Evolutionary conservation across 2,329 filamentous ascomycete species (phyloP).

Genomic region (Fusarium sp.): DNA sequence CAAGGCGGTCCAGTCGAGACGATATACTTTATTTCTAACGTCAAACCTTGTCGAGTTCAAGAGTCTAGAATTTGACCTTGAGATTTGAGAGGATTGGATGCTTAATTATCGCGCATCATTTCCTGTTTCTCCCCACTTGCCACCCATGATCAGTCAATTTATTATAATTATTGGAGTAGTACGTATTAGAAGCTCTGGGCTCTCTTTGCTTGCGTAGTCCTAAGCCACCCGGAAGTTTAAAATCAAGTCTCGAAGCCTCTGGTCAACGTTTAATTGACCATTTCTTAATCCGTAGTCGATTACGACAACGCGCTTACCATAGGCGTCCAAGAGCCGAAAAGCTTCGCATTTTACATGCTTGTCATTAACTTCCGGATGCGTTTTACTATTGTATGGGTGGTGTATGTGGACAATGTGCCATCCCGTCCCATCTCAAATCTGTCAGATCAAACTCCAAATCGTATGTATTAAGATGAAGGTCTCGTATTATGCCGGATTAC

Average conservation of each 20-base stretch:
- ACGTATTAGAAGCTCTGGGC: background rate
- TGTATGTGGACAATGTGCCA: slow-evolving; percentile 9
- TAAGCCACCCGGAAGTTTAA: slow-evolving; percentile 25
- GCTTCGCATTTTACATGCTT: background rate
- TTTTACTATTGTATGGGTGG: slow-evolving; percentile 1
- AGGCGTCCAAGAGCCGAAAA: slow-evolving; percentile 25
- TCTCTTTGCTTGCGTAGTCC: slow-evolving; percentile 27
- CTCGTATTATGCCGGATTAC: slow-evolving; percentile 18
- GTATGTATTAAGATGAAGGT: slow-evolving; percentile 9
- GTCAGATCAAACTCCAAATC: slow-evolving; percentile 4
- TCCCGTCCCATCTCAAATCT: background rate
- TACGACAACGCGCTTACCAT: slow-evolving; percentile 13
- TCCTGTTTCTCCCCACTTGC: slow-evolving; percentile 11
- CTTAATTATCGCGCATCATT: slow-evolving; percentile 20
- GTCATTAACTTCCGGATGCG: slow-evolving; percentile 34
- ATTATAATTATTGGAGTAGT: slow-evolving; percentile 16
- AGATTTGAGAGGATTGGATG: background rate
- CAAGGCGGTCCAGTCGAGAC: slow-evolving; percentile 7
- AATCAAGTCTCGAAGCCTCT: slow-evolving; percentile 17
- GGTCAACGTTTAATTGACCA: background rate
- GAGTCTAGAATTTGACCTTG: slow-evolving; percentile 2
- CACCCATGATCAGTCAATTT: background rate
- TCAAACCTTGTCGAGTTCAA: slow-evolving; percentile 28
- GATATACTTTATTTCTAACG: slow-evolving; percentile 22
- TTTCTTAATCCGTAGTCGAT: slow-evolving; percentile 10